Evolutionary conservation across 1,284 basidiomycete species (phyloP).

Genomic region (Coniferiporia weirii): DNA sequence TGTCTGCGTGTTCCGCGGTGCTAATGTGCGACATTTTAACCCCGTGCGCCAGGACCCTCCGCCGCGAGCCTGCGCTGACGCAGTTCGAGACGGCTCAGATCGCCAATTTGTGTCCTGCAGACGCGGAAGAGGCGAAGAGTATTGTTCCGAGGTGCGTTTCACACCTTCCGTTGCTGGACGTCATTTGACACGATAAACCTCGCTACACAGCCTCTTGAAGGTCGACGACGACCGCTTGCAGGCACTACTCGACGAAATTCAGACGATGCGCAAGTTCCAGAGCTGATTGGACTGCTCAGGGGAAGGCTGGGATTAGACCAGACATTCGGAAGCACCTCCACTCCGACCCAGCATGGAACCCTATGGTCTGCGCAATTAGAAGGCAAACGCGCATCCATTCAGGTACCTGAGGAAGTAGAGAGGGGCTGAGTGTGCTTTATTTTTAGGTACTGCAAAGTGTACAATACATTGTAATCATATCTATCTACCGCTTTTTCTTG

Average conservation of each 20-base stretch:
- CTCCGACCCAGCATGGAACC: no score
- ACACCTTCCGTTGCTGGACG: background rate
- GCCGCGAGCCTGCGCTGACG: constrained; percentile 70
- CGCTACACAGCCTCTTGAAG: constrained; percentile 61
- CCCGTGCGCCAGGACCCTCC: constrained; percentile 48
- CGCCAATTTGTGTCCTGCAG: constrained; percentile 83
- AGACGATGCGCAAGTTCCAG: constrained; percentile 86
- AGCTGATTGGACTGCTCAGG: constrained; percentile 33
- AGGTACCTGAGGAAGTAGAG: no score
- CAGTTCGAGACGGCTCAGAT: constrained; percentile 93
- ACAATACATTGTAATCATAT: background rate
- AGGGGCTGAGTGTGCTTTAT: background rate
- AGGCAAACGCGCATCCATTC: no score
- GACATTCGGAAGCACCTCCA: no score
- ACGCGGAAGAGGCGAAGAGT: constrained; percentile 88
- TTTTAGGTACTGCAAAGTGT: background rate
- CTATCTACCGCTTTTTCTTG: constrained; percentile 3
- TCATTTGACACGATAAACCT: constrained; percentile 4
- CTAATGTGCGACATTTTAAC: background rate
- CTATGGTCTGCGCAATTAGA: no score
- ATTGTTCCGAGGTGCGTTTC: constrained; percentile 73
- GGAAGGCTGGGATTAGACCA: no score
- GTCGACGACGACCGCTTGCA: constrained; percentile 85
- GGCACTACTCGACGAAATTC: constrained; percentile 77
- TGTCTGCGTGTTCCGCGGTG: constrained; percentile 3